These are phyloP conservation scores for Waltergamsia citrina DNA, from an alignment of 2,329 filamentous ascomycete genomes.

Conservation along the genomic window DNA sequence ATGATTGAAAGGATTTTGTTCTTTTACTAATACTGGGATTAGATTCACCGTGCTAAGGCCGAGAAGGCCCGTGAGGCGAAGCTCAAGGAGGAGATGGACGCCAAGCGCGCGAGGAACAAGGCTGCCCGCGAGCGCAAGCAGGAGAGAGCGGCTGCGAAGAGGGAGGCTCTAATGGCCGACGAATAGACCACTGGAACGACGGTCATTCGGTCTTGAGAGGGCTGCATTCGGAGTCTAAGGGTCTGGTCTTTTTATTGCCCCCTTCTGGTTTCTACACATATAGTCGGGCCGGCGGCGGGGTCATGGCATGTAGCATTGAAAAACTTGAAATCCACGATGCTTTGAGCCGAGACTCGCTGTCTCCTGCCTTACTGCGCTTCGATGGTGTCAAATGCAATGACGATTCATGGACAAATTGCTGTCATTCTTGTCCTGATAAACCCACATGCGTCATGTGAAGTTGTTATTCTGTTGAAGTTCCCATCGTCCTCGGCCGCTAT, in stretches of 20 bases:
- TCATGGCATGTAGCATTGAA: conserved; percentile 50
- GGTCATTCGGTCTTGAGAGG: conserved; percentile 38
- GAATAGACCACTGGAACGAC: conserved; percentile 40
- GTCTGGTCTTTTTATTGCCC: conserved; percentile 42
- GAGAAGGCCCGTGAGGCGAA: conserved; percentile 94
- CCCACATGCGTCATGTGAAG: no score
- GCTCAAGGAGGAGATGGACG: conserved; percentile 99
- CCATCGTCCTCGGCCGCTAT: no score
- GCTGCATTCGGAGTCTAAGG: conserved; percentile 52
- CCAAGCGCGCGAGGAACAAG: conserved; percentile 99
- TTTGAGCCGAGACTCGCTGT: conserved; percentile 12
- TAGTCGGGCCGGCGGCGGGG: conserved; percentile 39
- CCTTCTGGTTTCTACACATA: conserved; percentile 37
- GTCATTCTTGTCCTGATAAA: no score
- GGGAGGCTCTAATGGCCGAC: conserved; percentile 73
- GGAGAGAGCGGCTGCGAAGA: conserved; percentile 87
- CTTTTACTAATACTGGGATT: conserved; percentile 4
- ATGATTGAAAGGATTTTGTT: neutral
- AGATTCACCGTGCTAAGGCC: conserved; percentile 99
- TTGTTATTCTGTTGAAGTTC: no score
- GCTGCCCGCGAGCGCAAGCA: conserved; percentile 96
- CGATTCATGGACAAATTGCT: conserved; percentile 1
- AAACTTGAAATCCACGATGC: conserved; percentile 41
- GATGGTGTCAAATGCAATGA: conserved; percentile 1
- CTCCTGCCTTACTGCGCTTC: conserved; percentile 1